Conservation (phyloP, 441 rosid genomes). For the Lepidium campestre region DNA sequence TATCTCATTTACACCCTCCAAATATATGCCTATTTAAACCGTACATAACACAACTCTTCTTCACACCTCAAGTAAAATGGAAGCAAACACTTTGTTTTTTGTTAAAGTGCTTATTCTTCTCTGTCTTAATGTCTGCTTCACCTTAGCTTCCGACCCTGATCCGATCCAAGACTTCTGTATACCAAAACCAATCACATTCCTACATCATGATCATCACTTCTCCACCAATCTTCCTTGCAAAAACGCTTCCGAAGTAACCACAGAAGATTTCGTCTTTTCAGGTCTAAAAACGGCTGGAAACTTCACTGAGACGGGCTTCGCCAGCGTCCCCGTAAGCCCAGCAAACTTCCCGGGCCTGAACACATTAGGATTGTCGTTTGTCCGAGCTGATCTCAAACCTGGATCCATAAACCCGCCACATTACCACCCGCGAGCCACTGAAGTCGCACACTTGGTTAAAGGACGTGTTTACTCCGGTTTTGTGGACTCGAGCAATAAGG, state of each 20-base stretch:
- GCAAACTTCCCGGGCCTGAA: slow-evolving; percentile 57
- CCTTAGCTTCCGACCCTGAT: slow-evolving; percentile 57
- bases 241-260: slow-evolving; percentile 47
- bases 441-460: slow-evolving; percentile 46
- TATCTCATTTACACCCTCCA: neutral
- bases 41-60: slow-evolving; percentile 14
- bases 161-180: slow-evolving; percentile 59
- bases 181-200: slow-evolving; percentile 19
- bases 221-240: slow-evolving; percentile 37
- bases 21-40: slow-evolving; percentile 18
- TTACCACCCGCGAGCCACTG: slow-evolving; percentile 67
- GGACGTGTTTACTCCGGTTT: slow-evolving; percentile 66
- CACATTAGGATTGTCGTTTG: slow-evolving; percentile 54
- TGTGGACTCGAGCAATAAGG: slow-evolving; percentile 44
- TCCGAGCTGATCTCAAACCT: slow-evolving; percentile 52
- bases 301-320: slow-evolving; percentile 41
- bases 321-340: slow-evolving; percentile 43
- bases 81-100: slow-evolving; percentile 8
- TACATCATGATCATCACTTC: slow-evolving; percentile 18
- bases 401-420: slow-evolving; percentile 67
- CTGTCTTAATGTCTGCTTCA: slow-evolving; percentile 21
- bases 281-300: slow-evolving; percentile 45
- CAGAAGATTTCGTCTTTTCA: slow-evolving; percentile 52
- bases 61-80: slow-evolving; percentile 19
- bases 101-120: slow-evolving; percentile 14